Evolutionary conservation across 441 rosid genomes (phyloP).

Genomic region (Pelargonium citronellum): DNA sequence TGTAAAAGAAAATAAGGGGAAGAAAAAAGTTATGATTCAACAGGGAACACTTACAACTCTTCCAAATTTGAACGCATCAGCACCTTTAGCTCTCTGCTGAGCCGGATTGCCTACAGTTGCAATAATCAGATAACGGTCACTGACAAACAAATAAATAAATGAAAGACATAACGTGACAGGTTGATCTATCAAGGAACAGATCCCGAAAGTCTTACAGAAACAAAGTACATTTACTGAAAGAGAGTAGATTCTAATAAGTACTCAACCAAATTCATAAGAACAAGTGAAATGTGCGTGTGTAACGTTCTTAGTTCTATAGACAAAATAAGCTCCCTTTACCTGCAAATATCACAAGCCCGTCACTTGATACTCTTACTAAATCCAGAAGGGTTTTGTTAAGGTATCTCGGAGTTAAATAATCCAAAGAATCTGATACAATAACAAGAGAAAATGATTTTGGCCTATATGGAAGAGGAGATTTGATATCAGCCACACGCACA

Average conservation of each 20-base stretch:
- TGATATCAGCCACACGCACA: conserved; percentile 38
- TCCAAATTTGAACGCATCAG: conserved; percentile 31
- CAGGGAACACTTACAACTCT: conserved; percentile 25
- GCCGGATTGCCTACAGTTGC: conserved; percentile 26
- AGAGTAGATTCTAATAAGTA: background rate
- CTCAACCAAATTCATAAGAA: background rate
- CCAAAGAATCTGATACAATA: conserved; percentile 38
- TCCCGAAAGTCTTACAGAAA: background rate
- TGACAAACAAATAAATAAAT: background rate
- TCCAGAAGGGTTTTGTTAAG: conserved; percentile 44
- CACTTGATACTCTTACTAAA: conserved; percentile 32
- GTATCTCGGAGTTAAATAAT: conserved; percentile 37
- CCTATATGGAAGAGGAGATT: conserved; percentile 40
- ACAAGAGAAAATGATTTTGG: conserved; percentile 39
- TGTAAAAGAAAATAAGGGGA: background rate
- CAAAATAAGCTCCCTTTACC: conserved; percentile 19
- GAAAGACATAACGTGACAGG: background rate
- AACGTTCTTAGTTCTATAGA: background rate
- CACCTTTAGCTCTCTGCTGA: conserved; percentile 27
- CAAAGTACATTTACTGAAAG: background rate
- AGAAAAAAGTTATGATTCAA: background rate
- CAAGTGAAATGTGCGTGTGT: background rate
- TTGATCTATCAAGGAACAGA: background rate
- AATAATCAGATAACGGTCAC: background rate
- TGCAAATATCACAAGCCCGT: conserved; percentile 35